These are phyloP conservation scores for Chrysochromulina tobinii DNA, from an alignment of 78 protist species.

Conservation along the genomic window DNA sequence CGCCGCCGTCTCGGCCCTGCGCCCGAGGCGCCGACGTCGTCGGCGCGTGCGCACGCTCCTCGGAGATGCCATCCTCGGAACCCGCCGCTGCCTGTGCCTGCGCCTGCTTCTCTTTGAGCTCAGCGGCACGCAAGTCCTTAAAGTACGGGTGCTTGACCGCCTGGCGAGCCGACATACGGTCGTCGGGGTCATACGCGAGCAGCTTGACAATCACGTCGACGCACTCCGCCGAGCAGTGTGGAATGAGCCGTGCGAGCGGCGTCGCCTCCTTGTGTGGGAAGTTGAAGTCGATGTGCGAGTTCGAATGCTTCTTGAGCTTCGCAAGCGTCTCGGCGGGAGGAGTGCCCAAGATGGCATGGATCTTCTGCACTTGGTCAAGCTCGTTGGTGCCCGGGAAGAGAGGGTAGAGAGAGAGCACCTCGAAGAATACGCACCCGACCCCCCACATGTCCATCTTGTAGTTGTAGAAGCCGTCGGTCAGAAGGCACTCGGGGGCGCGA, in stretches of 20 bases:
- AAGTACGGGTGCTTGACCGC: constrained; percentile 80
- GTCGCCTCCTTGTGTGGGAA: constrained; percentile 73
- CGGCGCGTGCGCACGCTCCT: background rate
- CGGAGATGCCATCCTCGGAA: background rate
- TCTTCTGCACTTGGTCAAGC: constrained; percentile 85
- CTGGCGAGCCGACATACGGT: constrained; percentile 71
- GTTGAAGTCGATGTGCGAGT: constrained; percentile 77
- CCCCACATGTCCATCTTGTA: constrained; percentile 94
- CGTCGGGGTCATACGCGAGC: constrained; percentile 86
- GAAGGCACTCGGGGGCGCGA: constrained; percentile 88
- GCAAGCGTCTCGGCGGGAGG: constrained; percentile 63
- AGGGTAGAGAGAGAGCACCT: constrained; percentile 76
- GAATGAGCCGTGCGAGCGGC: constrained; percentile 60
- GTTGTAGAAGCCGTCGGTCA: constrained; percentile 88
- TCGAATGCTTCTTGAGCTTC: constrained; percentile 61
- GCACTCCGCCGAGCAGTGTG: constrained; percentile 59
- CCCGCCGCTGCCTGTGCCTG: background rate
- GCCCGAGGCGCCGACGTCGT: background rate
- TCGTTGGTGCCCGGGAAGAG: constrained; percentile 92
- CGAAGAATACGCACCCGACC: constrained; percentile 71
- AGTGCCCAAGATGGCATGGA: constrained; percentile 89
- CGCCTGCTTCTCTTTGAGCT: background rate
- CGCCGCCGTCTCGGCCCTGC: background rate
- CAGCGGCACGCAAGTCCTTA: constrained; percentile 66
- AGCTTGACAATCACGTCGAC: constrained; percentile 66